Base-by-base conservation (phyloP, 805 yeast species). In the Brettanomyces nanus region DNA sequence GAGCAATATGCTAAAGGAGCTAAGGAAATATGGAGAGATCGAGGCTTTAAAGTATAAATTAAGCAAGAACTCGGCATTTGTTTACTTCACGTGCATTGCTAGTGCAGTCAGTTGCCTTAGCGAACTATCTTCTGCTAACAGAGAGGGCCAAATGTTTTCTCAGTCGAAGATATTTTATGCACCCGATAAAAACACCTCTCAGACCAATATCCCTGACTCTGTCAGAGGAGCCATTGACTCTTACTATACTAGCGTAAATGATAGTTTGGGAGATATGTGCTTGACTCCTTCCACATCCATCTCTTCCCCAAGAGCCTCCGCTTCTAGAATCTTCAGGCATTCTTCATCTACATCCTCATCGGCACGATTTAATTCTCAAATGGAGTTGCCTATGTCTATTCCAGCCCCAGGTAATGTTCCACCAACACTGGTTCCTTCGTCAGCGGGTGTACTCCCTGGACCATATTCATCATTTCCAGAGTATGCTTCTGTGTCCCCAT, bases 21-120 rank as follows among this genome's bases (percentile, higher is more conserved):
- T 69, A 39, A 52, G 45, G 19, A 55, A 59, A 29, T 62, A 62
- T 42, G 78, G 77, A 14, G 59, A 58, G 0, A 49, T 70, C 23
- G 73, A 69, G 38, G 55, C 57, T 19, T 48, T 67, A 38, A 53
- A 53, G 27, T 42, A 56, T 26, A 40, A 47, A 25, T 41, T 46
- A 3, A 44, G 40, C 25, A 41, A 53, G 35, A 43, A 45, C 31
- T 51, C 52, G 4, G 54, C 56, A 1, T 48, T 54, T 38, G 52
- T 62, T 20, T 67, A 70, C 47, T 73, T 65, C 46, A 63, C 68
- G 3, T 62, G 71, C 20, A 68, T 71, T 25, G 68, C 68, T 33
- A 47, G 68, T 7, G 71, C 76, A 13, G 66, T 71, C 36, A 65
- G 64, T 41, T 58, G 66, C 32, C 66, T 62, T 35, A 69, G 69